Percentiles rank a stretch among this genome's conserved stretches.
phyloP scores from a whole-genome alignment of 1,139 yeast genomes.

The Barnettozyma hawaiiensis region DNA sequence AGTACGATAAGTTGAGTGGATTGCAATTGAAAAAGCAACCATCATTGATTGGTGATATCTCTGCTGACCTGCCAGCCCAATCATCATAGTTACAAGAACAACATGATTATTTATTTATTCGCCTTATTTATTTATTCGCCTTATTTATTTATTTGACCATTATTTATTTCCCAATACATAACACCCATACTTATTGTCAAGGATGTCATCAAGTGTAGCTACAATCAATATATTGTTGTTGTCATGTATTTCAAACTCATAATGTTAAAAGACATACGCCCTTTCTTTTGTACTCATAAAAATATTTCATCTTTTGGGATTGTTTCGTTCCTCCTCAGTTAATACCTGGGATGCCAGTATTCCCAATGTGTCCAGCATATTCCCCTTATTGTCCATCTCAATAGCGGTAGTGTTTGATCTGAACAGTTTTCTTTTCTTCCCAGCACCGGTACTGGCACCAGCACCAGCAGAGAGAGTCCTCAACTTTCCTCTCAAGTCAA shows the following conservation, averaged over 20 bases:
- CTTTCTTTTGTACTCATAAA: neutral
- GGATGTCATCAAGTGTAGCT: too few species aligned
- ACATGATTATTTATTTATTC: slow-evolving; percentile 7
- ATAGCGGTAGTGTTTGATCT: slow-evolving; percentile 4
- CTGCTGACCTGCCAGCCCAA: slow-evolving; percentile 5
- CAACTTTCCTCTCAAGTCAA: slow-evolving; percentile 24
- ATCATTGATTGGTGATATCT: slow-evolving; percentile 8
- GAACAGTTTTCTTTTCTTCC: slow-evolving; percentile 8
- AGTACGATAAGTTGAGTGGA: slow-evolving; percentile 73
- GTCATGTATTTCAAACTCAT: neutral
- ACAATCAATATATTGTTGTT: too few species aligned
- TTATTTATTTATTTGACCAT: neutral
- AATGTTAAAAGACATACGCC: neutral
- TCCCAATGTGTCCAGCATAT: slow-evolving; percentile 42
- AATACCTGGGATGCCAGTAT: slow-evolving; percentile 42
- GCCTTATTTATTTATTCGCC: slow-evolving; percentile 3
- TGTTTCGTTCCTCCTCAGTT: slow-evolving; percentile 30
- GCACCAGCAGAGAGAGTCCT: slow-evolving; percentile 14
- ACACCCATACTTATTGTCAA: neutral
- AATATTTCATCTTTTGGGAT: slow-evolving; percentile 1
- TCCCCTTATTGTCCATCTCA: slow-evolving; percentile 11
- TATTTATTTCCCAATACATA: neutral
- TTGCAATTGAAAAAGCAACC: slow-evolving; percentile 37
- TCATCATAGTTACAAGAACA: neutral
- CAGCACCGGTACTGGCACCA: too few species aligned